Evolutionary conservation across 441 rosid genomes (phyloP), one percentile per base, ranked within the genome.

Genomic region (Eutrema salsugineum): DNA sequence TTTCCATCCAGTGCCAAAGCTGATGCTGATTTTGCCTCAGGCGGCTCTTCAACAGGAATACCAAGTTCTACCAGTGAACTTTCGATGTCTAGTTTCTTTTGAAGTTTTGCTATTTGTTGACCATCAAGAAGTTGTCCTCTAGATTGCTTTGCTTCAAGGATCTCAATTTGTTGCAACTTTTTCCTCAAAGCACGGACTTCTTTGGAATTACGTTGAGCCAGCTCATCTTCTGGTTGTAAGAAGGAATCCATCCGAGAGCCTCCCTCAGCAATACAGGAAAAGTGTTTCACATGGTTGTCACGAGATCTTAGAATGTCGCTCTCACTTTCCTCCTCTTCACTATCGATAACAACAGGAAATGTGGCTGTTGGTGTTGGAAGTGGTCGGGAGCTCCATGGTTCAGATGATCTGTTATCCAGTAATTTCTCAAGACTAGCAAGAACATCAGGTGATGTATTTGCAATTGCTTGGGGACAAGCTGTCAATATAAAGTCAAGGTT

Each of bases 101-200:
- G 85, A 68, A 96, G 92, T 82, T 96, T 96, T 50, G 94, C 90
- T 69, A 85, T 79, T 76, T 93, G 99, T 85, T 96, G 99, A 78
- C 81, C 83, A 80, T 96, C 99, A 8, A 96, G 99, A 68, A 66
- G 62, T 71, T 80, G 85, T 28, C 98, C 98, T 54, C 83, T 80
- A 19, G 83, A 82, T 72, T 81, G 95, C 81, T 87, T 96, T 48
- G 73, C 77, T 83, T 93, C 97, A 22, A 96, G 99, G 84, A 88
- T 88, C 82, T 93, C 99, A 71, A 96, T 89, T 77, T 96, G 99
- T 80, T 93, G 99, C 85, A 96, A 72, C 78, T 96, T 93, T 76
- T 93, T 96, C 76, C 91, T 75, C 56, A 96, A 75, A 73, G 93
- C 96, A 35, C 97, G 93, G 68, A 90, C 86, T 77, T 84, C 91